phyloP scores from a whole-genome alignment of 2,329 filamentous ascomycete genomes.

The Cytospora piceae region DNA sequence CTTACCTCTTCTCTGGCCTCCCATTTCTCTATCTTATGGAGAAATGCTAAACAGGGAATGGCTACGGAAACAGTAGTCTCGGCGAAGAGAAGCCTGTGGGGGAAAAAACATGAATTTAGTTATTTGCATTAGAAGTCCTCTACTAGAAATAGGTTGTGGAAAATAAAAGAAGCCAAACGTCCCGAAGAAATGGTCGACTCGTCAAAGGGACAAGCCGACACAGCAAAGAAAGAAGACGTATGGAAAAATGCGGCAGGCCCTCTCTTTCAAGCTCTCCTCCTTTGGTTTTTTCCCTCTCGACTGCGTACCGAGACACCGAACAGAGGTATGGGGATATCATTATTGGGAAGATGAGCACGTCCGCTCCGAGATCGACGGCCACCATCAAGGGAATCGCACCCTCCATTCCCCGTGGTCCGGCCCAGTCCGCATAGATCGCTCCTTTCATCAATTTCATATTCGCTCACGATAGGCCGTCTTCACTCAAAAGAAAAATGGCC shows the following conservation, averaged over 20 bases:
- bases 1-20: background rate
- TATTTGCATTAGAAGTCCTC: conserved; percentile 68
- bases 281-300: conserved; percentile 28
- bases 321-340: conserved; percentile 30
- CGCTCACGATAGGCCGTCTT: conserved; percentile 20
- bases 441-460: conserved; percentile 21
- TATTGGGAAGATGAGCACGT: conserved; percentile 28
- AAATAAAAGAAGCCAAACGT: conserved; percentile 44
- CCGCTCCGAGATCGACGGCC: conserved; percentile 19
- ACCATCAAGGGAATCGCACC: conserved; percentile 19
- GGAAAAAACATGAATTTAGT: conserved; percentile 46
- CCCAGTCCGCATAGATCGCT: conserved; percentile 21
- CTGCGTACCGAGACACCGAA: conserved; percentile 32
- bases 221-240: conserved; percentile 37
- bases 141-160: conserved; percentile 51
- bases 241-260: conserved; percentile 31
- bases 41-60: background rate
- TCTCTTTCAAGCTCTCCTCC: conserved; percentile 22
- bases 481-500: conserved; percentile 22
- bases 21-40: background rate
- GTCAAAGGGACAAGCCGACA: conserved; percentile 22
- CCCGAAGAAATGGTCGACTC: conserved; percentile 28
- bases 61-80: background rate
- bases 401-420: conserved; percentile 22
- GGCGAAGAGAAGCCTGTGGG: background rate